Evolutionary conservation across 768 basidiomycete species (phyloP).

Genomic region (Galerina sulciceps): DNA sequence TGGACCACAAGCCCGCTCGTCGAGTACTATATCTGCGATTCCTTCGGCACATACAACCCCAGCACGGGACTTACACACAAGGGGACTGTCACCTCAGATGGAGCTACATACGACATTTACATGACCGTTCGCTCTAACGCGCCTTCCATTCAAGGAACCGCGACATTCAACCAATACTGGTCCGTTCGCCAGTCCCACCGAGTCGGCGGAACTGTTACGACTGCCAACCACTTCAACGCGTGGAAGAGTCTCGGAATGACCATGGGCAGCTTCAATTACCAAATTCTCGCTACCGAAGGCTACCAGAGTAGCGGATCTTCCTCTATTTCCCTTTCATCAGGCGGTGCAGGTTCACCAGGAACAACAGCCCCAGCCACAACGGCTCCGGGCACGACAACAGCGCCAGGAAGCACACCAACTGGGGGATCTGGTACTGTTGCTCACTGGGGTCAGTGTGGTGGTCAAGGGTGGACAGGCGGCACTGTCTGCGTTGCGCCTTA

Average conservation of each 20-base stretch:
- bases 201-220: constrained; percentile 31
- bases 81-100: constrained; percentile 42
- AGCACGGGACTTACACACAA: constrained; percentile 27
- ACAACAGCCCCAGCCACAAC: neutral
- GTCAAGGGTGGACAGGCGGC: constrained; percentile 3
- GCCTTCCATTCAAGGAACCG: constrained; percentile 43
- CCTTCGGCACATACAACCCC: constrained; percentile 40
- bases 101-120: constrained; percentile 42
- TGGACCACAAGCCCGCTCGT: constrained; percentile 46
- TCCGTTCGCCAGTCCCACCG: constrained; percentile 38
- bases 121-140: constrained; percentile 34
- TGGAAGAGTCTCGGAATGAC: constrained; percentile 39
- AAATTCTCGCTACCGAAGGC: constrained; percentile 47
- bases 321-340: constrained; percentile 12
- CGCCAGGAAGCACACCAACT: neutral
- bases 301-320: constrained; percentile 39
- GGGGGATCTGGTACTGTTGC: neutral
- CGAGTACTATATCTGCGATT: constrained; percentile 47
- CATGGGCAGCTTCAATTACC: constrained; percentile 45
- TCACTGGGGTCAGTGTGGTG: constrained; percentile 11
- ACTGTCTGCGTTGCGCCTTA: constrained; percentile 7
- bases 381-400: neutral
- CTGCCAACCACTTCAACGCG: constrained; percentile 43
- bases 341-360: neutral
- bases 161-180: constrained; percentile 48